Base-by-base conservation (phyloP, 2,329 filamentous ascomycete genomes). In the Fusarium sp. region DNA sequence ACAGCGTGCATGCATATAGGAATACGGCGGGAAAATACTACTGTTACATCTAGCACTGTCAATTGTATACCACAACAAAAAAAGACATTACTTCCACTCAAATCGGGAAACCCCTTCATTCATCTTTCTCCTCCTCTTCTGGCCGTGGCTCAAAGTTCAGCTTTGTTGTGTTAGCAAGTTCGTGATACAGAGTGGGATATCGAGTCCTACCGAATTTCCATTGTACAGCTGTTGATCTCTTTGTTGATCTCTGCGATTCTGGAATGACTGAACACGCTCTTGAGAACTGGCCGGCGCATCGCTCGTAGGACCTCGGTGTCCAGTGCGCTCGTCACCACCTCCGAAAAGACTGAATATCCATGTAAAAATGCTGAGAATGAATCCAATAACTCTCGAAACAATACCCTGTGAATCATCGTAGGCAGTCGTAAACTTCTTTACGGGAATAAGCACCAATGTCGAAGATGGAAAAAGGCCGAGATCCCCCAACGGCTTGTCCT, bases 171-270 rank as follows among this genome's bases (percentile, higher is more conserved):
- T 83, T 74, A 85, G 83, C 47, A 54, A 15, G 20, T 14, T n/a
- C 14, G 28, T 44, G 60, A 60, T 17, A 18, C 14, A 22, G 35
- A 24, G 20, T 47, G 28, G 39, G 39, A 22, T 42, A 17, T 30
- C 9, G 50, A 18, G n/a, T 84, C 90, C 82, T 85, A 95, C 93
- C 80, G 94, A 94, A 79, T 98, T 98, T 3, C 95, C 95, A 79
- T 98, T 98, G 80, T 98, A 98, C 53, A 97, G 89, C 79, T 97
- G 92, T 50, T 90, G 88, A 71, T 91, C 87, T 63, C 88, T 83
- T 60, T 86, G 85, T 44, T 87, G 84, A 69, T 89, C 85, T 26
- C 87, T 84, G 44, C 87, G 84, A 67, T 91, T 89, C 72, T 80
- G 76, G 70, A 79, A 79, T 58, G 79, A 71, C 50, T 57, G 79